phyloP scores from a whole-genome alignment of 768 basidiomycete species.

The Rhizopogon rudus region DNA sequence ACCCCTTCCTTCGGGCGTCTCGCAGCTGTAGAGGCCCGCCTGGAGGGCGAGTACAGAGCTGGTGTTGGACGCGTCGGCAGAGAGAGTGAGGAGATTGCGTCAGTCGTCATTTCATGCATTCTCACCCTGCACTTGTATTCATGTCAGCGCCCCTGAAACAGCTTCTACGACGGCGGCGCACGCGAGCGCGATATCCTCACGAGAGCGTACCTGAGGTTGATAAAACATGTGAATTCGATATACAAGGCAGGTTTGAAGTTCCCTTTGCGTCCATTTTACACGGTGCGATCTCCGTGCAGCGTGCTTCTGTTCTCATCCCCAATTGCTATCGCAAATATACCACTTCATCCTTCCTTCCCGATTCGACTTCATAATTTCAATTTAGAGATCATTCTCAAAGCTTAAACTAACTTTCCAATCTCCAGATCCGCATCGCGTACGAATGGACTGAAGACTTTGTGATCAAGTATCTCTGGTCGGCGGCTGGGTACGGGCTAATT shows the following conservation, averaged over 20 bases:
- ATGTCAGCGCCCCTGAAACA: conserved; percentile 17
- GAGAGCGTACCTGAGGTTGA: conserved; percentile 70
- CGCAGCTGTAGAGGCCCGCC: conserved; percentile 79
- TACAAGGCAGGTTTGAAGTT: conserved; percentile 56
- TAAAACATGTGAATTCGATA: conserved; percentile 87
- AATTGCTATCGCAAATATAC: too few relatives aligned
- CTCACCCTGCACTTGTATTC: background rate
- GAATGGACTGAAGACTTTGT: conserved; percentile 97
- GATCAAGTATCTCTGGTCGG: conserved; percentile 95
- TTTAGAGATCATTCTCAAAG: background rate
- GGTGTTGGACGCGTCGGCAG: conserved; percentile 83
- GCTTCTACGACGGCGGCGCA: conserved; percentile 88
- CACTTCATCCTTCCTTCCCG: too few relatives aligned
- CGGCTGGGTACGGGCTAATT: conserved; percentile 87
- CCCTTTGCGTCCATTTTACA: background rate
- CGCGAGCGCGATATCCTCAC: conserved; percentile 81
- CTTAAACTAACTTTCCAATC: background rate
- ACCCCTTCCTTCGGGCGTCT: conserved; percentile 92
- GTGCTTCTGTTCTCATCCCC: too few relatives aligned
- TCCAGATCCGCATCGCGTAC: conserved; percentile 81
- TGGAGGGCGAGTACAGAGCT: conserved; percentile 88
- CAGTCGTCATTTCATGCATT: conserved; percentile 24
- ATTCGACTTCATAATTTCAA: background rate
- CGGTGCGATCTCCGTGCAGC: too few relatives aligned
- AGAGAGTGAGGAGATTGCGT: conserved; percentile 93